Evolutionary conservation across 441 rosid genomes (phyloP), one percentile per base, ranked within the genome.

Genomic region (Gossypium davidsonii): DNA sequence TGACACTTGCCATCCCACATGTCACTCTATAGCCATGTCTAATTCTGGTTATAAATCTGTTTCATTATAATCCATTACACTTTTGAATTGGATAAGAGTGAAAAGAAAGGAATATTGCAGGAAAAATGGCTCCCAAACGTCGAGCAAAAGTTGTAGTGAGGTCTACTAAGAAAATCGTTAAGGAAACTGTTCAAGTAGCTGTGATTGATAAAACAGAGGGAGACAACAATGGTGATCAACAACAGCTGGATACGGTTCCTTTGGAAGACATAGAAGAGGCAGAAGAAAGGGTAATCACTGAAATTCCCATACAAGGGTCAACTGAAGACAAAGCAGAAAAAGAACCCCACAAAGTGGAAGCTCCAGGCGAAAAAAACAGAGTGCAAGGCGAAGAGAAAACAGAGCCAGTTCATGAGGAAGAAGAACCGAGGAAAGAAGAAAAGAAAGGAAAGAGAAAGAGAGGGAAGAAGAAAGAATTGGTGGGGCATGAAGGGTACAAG

Each of bases 51-150:
- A 18, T 17, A 53, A 31, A 10, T 70, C 15, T 34, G 6, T 20
- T 10, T 31, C 63, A 0, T 3, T 49, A 10, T 20, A 25, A 49
- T 4, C 7, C 0, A 14, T 12, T 18, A 10, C 18, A 55, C 18
- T 34, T 53, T 17, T 53, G 39, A 37, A 9, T 39, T 20, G 49
- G 9, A 20, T 23, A 6, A 34, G 14, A 39, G 3, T 9, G 61
- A 4, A 52, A 4, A 15, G 5, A 23, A 53, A 20, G 0, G 10
- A 46, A 2, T 5, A 42, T 21, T 18, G 0, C 11, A 58, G n/a
- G 62, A 10, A n/a, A 34, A 61, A 82, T 80, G 88, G 80, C 84
- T 52, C 85, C 82, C 55, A 77, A 74, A 71, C 74, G 78, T n/a
- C 56, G 71, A 5, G 70, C 72, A 15, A 74, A 65, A 58, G 67